These are phyloP conservation scores for Fusarium sp. DNA, from an alignment of 2,329 filamentous ascomycete species.

Conservation along the genomic window DNA sequence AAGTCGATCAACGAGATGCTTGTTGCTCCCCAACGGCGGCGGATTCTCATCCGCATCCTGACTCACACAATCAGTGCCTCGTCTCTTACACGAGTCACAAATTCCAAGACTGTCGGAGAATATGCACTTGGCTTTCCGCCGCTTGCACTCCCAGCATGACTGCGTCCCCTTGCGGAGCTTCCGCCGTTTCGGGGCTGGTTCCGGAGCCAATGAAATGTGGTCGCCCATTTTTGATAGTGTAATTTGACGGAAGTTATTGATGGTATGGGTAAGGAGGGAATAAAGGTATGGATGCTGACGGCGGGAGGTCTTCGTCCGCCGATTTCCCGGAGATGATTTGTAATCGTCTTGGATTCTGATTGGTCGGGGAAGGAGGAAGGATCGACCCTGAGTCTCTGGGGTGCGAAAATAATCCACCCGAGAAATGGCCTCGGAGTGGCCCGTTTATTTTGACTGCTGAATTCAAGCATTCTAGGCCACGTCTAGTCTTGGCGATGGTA, in stretches of 20 bases:
- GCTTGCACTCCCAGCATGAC: conserved; percentile 70
- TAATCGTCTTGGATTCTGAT: not conserved
- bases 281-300: not conserved
- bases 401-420: accelerated
- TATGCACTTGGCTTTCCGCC: conserved; percentile 64
- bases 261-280: not conserved
- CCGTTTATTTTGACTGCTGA: not conserved
- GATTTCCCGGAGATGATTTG: conserved; percentile 31
- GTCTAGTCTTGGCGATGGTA: not conserved
- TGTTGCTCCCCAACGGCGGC: conserved; percentile 21
- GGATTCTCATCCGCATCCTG: conserved; percentile 59
- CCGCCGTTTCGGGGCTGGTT: conserved; percentile 33
- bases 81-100: conserved; percentile 60
- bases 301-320: conserved; percentile 28
- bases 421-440: accelerated
- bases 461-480: not conserved
- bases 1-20: conserved; percentile 48
- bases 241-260: not conserved
- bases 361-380: accelerated
- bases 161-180: conserved; percentile 65
- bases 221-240: conserved; percentile 21
- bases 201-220: conserved; percentile 3
- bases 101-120: conserved; percentile 54
- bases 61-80: conserved; percentile 58
- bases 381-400: not conserved